Conservation (phyloP, 495 filamentous ascomycete genomes). For the Penicillium mononematosum region DNA sequence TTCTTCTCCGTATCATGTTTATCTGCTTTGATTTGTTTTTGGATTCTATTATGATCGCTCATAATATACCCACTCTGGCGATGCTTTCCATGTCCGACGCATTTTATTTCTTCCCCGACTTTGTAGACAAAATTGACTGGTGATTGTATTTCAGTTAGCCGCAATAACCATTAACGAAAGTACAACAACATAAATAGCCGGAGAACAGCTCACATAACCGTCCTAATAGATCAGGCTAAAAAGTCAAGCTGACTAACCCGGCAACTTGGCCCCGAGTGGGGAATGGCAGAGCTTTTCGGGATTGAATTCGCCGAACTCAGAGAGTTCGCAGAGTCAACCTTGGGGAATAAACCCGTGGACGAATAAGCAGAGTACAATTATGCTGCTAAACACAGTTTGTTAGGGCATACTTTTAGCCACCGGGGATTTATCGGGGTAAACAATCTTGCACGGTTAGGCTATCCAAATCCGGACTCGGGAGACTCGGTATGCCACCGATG, state of each 20-base stretch:
- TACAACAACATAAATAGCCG: background rate
- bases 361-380: background rate
- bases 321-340: background rate
- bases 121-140: background rate
- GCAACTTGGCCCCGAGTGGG: background rate
- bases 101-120: background rate
- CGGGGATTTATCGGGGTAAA: slow-evolving; percentile 6
- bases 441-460: slow-evolving; percentile 6
- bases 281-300: background rate
- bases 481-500: slow-evolving; percentile 13
- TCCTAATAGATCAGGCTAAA: background rate
- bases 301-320: background rate
- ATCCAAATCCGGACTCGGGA: slow-evolving; percentile 17
- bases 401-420: background rate
- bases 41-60: slow-evolving; percentile 6
- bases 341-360: background rate
- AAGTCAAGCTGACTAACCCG: background rate
- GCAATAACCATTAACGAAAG: background rate
- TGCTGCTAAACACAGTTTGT: background rate
- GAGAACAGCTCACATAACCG: background rate
- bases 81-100: background rate
- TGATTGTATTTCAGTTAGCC: background rate
- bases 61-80: slow-evolving; percentile 10
- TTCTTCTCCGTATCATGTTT: slow-evolving; percentile 10
- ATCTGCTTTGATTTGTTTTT: background rate